These are phyloP conservation scores for Sapria himalayana DNA, from an alignment of 345 rosid species.

Conservation along the genomic window DNA sequence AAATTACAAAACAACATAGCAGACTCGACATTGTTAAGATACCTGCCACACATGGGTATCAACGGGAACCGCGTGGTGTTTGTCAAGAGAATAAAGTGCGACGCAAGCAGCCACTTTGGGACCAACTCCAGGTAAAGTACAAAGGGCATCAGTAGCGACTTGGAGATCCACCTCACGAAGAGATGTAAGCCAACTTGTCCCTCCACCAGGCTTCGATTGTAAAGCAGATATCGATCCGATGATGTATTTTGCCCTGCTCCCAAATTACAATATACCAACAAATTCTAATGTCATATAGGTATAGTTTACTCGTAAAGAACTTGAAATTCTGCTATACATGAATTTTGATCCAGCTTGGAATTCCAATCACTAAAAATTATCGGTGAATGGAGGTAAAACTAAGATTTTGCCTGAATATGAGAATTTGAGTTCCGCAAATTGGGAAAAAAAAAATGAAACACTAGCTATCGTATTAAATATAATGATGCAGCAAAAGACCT, in stretches of 20 bases:
- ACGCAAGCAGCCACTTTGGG: constrained; percentile 87
- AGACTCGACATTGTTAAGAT: too few relatives aligned
- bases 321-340: too few relatives aligned
- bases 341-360: too few relatives aligned
- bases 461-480: constrained; percentile 2
- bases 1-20: too few relatives aligned
- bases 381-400: too few relatives aligned
- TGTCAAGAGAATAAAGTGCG: constrained; percentile 86
- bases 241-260: constrained; percentile 69
- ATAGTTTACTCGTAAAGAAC: too few relatives aligned
- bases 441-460: background rate
- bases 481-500: constrained; percentile 23
- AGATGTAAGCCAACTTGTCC: constrained; percentile 59
- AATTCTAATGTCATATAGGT: too few relatives aligned
- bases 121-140: constrained; percentile 84
- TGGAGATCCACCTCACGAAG: constrained; percentile 50
- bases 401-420: too few relatives aligned
- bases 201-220: constrained; percentile 59
- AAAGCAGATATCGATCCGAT: constrained; percentile 42
- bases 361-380: too few relatives aligned
- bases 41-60: constrained; percentile 98
- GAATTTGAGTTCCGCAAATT: background rate
- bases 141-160: constrained; percentile 40
- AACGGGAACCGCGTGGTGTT: constrained; percentile 82
- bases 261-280: constrained; percentile 7